Evolutionary conservation across 2,329 filamentous ascomycete species (phyloP).

Genomic region (Epicoccum nigrum): DNA sequence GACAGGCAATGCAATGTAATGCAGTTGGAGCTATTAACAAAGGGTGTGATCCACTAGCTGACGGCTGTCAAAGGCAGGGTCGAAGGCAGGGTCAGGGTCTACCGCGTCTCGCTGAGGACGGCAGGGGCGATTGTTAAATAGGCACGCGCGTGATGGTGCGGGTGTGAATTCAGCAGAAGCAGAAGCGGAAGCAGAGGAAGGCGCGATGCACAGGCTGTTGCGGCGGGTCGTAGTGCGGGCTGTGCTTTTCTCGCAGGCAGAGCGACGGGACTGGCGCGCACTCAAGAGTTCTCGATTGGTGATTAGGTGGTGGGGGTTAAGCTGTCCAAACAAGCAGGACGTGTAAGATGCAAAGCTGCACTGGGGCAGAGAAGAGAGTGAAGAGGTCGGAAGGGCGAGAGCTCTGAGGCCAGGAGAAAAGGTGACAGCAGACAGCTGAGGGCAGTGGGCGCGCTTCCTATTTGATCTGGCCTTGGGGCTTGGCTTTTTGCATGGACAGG

Average conservation of each 20-base stretch:
- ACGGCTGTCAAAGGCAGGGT: conserved; percentile 6
- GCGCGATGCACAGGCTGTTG: conserved; percentile 27
- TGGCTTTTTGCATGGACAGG: conserved; percentile 19
- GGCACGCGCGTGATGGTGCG: conserved; percentile 16
- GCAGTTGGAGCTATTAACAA: conserved; percentile 48
- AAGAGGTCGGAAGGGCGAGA: conserved; percentile 58
- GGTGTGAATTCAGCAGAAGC: conserved; percentile 14
- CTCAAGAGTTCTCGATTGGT: conserved; percentile 40
- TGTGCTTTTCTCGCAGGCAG: conserved; percentile 32
- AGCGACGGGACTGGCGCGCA: conserved; percentile 49
- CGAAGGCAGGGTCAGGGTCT: conserved; percentile 2
- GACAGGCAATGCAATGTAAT: conserved; percentile 46
- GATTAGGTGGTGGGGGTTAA: conserved; percentile 33
- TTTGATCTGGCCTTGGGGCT: conserved; percentile 25
- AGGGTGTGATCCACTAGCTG: conserved; percentile 20
- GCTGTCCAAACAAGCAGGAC: conserved; percentile 37
- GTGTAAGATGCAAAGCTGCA: conserved; percentile 47
- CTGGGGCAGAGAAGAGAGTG: conserved; percentile 57
- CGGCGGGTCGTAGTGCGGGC: conserved; percentile 35
- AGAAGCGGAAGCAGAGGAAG: conserved; percentile 16
- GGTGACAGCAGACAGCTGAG: conserved; percentile 65
- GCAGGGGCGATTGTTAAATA: conserved; percentile 25
- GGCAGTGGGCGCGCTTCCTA: conserved; percentile 27
- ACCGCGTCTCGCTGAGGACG: conserved; percentile 25
- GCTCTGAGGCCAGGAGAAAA: conserved; percentile 40